Conservation (phyloP, 148 eudicot genomes). For the Bassia scoparia region DNA sequence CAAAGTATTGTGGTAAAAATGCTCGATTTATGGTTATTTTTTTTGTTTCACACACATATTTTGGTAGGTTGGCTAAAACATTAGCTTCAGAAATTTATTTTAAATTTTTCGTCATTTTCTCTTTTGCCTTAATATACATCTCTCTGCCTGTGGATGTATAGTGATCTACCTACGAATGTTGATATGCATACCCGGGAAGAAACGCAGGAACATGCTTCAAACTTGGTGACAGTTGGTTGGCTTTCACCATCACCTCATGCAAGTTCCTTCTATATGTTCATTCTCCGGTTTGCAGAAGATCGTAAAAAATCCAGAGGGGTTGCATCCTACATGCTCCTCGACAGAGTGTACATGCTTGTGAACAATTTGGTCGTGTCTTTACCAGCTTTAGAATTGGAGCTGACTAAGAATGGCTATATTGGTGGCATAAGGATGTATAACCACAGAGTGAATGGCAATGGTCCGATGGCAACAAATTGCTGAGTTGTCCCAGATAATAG, state of each 20-base stretch:
- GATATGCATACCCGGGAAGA: constrained; percentile 90
- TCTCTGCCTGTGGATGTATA: constrained; percentile 28
- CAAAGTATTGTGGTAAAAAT: not conserved
- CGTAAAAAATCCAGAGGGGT: constrained; percentile 48
- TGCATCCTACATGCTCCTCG: constrained; percentile 69
- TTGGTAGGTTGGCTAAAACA: not conserved
- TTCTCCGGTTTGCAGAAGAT: constrained; percentile 48
- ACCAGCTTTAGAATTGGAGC: constrained; percentile 41
- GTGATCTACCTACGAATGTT: constrained; percentile 90
- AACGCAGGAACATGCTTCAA: constrained; percentile 63
- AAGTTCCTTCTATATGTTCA: constrained; percentile 55
- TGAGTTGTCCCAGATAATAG: constrained; percentile 31
- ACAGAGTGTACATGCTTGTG: constrained; percentile 63
- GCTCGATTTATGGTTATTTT: no score
- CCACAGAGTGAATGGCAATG: constrained; percentile 39
- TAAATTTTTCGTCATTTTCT: not conserved
- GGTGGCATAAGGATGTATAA: constrained; percentile 52
- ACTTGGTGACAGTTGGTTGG: constrained; percentile 61
- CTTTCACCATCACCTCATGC: constrained; percentile 64
- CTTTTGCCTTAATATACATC: not conserved
- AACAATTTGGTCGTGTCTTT: constrained; percentile 91
- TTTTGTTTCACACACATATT: not conserved
- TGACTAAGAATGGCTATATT: constrained; percentile 31
- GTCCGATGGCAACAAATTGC: constrained; percentile 22
- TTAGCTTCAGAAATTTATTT: not conserved